Evolutionary conservation across 2,329 filamentous ascomycete species (phyloP).

Genomic region (Arthrobotrys iridis): DNA sequence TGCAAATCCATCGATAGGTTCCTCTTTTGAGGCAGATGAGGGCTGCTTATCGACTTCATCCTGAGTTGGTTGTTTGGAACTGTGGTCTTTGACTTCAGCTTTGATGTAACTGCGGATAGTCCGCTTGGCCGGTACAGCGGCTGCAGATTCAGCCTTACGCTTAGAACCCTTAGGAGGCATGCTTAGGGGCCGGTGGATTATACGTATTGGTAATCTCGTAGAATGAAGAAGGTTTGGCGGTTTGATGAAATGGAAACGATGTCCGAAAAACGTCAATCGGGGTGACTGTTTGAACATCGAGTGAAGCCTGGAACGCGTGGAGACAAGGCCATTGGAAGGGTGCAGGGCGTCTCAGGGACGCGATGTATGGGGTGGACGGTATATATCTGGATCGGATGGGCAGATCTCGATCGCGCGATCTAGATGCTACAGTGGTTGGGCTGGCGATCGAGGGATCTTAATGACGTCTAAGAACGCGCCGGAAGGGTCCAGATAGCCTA

Average conservation of each 20-base stretch:
- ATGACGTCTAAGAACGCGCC: not conserved
- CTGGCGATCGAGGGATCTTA: not conserved
- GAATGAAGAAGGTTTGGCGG: not conserved
- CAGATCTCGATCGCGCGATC: not conserved
- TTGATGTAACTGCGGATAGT: slow-evolving; percentile 5
- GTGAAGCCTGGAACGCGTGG: not conserved
- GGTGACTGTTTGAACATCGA: not conserved
- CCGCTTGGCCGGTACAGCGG: slow-evolving; percentile 17
- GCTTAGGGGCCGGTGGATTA: not conserved
- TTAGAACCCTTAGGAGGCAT: slow-evolving; percentile 46
- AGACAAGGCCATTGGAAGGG: not conserved
- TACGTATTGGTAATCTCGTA: slow-evolving; percentile 60
- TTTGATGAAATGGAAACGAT: not conserved
- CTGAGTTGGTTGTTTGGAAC: not conserved
- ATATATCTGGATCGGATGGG: no score
- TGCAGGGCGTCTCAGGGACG: not conserved
- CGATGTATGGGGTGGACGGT: no score
- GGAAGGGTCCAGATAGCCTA: no score
- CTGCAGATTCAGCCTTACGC: slow-evolving; percentile 26
- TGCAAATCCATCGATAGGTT: not conserved
- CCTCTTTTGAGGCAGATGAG: not conserved
- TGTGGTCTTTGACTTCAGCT: not conserved
- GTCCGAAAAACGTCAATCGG: not conserved
- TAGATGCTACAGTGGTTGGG: not conserved
- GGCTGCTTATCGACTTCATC: not conserved